Evolutionary conservation across 2,329 filamentous ascomycete species (phyloP).

Genomic region (Apiospora saccharicola): DNA sequence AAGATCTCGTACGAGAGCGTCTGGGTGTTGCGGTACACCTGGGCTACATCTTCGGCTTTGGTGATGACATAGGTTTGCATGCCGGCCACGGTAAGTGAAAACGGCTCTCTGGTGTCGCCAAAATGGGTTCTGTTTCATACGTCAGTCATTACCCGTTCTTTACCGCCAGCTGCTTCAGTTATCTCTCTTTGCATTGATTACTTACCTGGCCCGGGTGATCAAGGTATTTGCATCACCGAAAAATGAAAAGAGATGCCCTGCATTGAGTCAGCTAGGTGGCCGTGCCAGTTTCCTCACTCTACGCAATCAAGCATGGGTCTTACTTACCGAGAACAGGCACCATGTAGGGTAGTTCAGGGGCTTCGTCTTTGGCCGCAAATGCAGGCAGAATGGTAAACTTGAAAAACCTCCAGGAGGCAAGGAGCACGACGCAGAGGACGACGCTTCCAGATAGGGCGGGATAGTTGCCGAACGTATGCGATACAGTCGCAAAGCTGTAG

Average conservation of each 20-base stretch:
- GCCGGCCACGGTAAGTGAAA: not conserved
- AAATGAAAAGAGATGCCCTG: slow-evolving; percentile 21
- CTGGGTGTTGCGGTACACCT: slow-evolving; percentile 17
- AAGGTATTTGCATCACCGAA: slow-evolving; percentile 20
- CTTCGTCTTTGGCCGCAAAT: slow-evolving; percentile 17
- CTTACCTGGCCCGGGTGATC: slow-evolving; percentile 24
- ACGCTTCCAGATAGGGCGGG: not conserved
- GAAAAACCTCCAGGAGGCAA: slow-evolving; percentile 6
- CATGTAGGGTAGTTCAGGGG: slow-evolving; percentile 11
- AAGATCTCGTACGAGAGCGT: slow-evolving; percentile 13
- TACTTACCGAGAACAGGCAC: slow-evolving; percentile 10
- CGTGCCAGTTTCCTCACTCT: too few relatives aligned
- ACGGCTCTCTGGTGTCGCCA: slow-evolving; percentile 17
- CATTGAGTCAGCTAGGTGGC: not conserved
- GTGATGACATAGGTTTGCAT: slow-evolving; percentile 13
- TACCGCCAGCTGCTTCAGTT: too few relatives aligned
- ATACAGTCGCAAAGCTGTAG: not conserved
- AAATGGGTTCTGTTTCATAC: not conserved
- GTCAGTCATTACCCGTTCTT: too few relatives aligned
- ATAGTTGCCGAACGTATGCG: not conserved
- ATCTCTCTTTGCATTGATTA: too few relatives aligned
- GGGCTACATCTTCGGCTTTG: not conserved
- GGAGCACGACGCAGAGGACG: not conserved
- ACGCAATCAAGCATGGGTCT: not conserved
- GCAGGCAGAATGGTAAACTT: slow-evolving; percentile 21